phyloP scores from a whole-genome alignment of 306 rosid species.

The Aeschynomene evenia region DNA sequence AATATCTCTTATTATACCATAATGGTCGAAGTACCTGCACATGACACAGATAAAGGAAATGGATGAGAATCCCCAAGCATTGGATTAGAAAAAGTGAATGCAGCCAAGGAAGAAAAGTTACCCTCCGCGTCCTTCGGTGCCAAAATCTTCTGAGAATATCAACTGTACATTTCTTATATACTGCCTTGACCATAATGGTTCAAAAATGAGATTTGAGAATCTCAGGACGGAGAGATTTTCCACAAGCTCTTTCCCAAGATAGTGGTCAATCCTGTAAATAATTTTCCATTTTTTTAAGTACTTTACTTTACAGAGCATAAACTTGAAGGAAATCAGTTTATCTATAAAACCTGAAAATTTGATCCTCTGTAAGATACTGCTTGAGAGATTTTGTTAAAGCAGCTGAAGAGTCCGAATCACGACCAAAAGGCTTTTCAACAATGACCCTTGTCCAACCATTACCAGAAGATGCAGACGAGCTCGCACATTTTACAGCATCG shows the following conservation, averaged over 20 bases:
- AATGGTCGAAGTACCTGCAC: constrained; percentile 78
- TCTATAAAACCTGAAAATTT: constrained; percentile 71
- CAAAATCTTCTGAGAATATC: constrained; percentile 90
- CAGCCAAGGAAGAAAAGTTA: constrained; percentile 39
- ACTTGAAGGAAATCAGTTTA: constrained; percentile 15
- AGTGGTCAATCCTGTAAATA: constrained; percentile 78
- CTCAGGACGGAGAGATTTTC: constrained; percentile 94
- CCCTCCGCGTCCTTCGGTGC: constrained; percentile 99
- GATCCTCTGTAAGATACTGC: constrained; percentile 80
- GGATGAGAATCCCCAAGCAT: constrained; percentile 12
- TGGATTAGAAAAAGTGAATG: neutral
- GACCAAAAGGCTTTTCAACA: constrained; percentile 95
- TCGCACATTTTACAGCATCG: constrained; percentile 82
- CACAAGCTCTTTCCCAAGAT: constrained; percentile 93
- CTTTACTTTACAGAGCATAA: constrained; percentile 7
- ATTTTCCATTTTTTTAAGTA: constrained; percentile 8
- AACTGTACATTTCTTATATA: constrained; percentile 87
- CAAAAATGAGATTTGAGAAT: constrained; percentile 88
- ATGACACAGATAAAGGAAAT: constrained; percentile 23
- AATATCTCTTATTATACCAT: constrained; percentile 88
- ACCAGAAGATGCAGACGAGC: constrained; percentile 72
- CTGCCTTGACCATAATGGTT: constrained; percentile 95
- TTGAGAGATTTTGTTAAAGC: constrained; percentile 81
- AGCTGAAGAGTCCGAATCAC: constrained; percentile 91
- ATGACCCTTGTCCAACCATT: constrained; percentile 97